Percentiles rank a stretch among this genome's conserved stretches.
Conservation (phyloP, 2,329 filamentous ascomycete species). For the Corinectria fuckeliana region DNA sequence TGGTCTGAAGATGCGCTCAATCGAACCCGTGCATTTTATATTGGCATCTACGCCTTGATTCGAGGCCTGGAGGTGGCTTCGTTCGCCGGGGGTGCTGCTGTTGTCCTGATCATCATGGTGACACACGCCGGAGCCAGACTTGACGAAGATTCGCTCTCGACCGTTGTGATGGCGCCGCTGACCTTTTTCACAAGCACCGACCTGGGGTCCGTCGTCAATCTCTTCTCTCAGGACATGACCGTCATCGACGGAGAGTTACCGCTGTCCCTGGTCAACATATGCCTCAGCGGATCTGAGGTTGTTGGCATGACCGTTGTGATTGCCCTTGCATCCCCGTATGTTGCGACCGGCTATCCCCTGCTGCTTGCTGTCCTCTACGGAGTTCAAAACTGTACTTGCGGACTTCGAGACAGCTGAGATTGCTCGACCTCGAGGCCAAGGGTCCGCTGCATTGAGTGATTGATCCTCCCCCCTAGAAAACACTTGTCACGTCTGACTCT, state of each 20-base stretch:
- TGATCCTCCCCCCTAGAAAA: background rate
- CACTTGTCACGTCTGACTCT: background rate
- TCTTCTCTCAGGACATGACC: conserved; percentile 47
- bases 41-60: conserved; percentile 12
- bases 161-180: conserved; percentile 33
- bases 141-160: conserved; percentile 6
- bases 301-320: conserved; percentile 34
- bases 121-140: conserved; percentile 11
- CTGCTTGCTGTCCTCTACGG: conserved; percentile 52
- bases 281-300: conserved; percentile 1
- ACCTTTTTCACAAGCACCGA: conserved; percentile 43
- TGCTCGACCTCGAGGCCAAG: conserved; percentile 65
- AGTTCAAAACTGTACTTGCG: conserved; percentile 63
- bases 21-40: no score
- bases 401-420: conserved; percentile 63
- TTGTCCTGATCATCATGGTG: conserved; percentile 4
- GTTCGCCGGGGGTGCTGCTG: background rate
- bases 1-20: no score
- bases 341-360: conserved; percentile 56
- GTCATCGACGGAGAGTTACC: conserved; percentile 47
- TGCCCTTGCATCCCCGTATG: conserved; percentile 46
- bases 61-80: background rate
- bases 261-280: conserved; percentile 33
- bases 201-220: conserved; percentile 43
- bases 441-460: conserved; percentile 57